phyloP scores from a whole-genome alignment of 495 filamentous ascomycete genomes.

The Extremus antarcticus region DNA sequence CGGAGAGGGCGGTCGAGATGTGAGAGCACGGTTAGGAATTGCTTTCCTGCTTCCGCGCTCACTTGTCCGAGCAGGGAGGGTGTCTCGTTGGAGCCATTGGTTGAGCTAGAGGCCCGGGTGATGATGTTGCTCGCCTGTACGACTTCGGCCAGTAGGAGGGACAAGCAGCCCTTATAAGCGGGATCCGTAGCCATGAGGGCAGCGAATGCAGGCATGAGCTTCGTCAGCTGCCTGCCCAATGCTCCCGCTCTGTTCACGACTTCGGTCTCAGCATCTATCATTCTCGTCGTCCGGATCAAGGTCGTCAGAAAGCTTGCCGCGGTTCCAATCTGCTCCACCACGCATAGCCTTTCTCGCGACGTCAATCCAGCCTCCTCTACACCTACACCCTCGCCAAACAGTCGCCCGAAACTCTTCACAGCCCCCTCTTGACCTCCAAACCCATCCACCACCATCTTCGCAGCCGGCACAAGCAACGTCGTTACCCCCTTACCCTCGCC shows the following conservation, averaged over 20 bases:
- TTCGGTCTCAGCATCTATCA: background rate
- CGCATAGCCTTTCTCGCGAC: background rate
- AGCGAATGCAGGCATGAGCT: constrained; percentile 60
- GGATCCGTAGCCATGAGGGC: constrained; percentile 67
- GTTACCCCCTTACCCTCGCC: background rate
- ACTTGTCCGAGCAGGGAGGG: constrained; percentile 84
- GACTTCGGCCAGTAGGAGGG: constrained; percentile 61
- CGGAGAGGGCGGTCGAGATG: constrained; percentile 66
- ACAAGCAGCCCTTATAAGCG: constrained; percentile 50
- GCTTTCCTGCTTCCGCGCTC: constrained; percentile 65
- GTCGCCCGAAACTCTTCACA: background rate
- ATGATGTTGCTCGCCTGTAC: constrained; percentile 53
- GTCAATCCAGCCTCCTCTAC: background rate
- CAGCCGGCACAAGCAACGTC: constrained; percentile 1
- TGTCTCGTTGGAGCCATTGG: constrained; percentile 41
- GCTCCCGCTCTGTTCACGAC: constrained; percentile 31
- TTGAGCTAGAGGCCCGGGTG: constrained; percentile 23
- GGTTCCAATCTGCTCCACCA: background rate
- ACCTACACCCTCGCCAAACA: background rate
- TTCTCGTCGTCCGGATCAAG: constrained; percentile 1
- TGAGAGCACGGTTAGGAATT: constrained; percentile 69
- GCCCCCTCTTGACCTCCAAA: background rate
- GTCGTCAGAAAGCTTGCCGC: background rate
- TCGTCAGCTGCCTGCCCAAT: constrained; percentile 71
- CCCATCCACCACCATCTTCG: constrained; percentile 4